Conservation (phyloP, 306 rosid genomes). For the Phaseolus lunatus region DNA sequence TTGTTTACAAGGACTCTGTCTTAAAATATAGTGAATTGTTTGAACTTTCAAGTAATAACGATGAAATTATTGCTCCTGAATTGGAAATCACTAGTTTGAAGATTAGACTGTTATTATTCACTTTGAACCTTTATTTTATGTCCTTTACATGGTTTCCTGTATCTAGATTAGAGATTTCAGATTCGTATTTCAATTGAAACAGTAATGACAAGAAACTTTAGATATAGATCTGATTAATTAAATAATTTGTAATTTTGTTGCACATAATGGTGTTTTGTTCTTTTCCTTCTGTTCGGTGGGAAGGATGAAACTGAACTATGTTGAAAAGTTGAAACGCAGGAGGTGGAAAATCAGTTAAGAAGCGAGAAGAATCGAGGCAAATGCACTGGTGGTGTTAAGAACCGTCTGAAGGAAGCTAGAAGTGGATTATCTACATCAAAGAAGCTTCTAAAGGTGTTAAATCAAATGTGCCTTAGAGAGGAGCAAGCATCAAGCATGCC, state of each 20-base stretch:
- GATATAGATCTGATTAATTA: neutral
- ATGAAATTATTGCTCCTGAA: neutral
- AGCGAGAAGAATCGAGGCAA: conserved; percentile 53
- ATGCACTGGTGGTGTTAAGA: conserved; percentile 49
- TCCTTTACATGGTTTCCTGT: conserved; percentile 15
- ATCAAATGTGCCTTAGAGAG: conserved; percentile 66
- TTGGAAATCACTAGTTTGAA: neutral
- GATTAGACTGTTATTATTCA: conserved; percentile 23
- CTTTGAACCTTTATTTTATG: neutral
- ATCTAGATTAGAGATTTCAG: conserved; percentile 1
- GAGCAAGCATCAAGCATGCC: conserved; percentile 60
- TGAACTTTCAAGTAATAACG: conserved; percentile 4
- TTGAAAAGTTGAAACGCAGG: conserved; percentile 50
- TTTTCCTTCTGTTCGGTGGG: conserved; percentile 26
- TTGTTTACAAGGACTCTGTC: neutral
- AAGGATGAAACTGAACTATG: conserved; percentile 40
- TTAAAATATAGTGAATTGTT: neutral
- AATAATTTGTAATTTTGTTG: neutral
- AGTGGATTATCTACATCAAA: conserved; percentile 73
- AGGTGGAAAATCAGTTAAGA: conserved; percentile 51
- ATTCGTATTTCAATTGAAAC: conserved; percentile 11
- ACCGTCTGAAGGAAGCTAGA: conserved; percentile 77
- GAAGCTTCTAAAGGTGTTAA: conserved; percentile 78
- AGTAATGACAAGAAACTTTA: neutral
- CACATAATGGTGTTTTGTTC: neutral